These are phyloP conservation scores for Kwoniella europaea DNA, from an alignment of 768 basidiomycete species.

Conservation along the genomic window DNA sequence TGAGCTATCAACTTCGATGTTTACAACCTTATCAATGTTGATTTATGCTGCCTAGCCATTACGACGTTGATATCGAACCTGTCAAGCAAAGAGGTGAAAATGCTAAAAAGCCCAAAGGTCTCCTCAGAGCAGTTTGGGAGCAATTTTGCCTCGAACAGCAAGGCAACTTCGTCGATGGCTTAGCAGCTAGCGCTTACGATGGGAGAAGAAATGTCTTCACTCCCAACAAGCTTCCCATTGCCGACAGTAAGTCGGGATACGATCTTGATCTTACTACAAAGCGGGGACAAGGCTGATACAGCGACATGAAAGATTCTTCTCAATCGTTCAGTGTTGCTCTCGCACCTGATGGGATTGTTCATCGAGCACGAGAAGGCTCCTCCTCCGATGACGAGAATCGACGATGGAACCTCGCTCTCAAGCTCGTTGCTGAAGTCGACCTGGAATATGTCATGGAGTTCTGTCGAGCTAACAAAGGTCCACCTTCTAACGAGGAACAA, in stretches of 20 bases:
- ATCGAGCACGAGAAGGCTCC: slow-evolving; percentile 22
- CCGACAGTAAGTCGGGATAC: slow-evolving; percentile 21
- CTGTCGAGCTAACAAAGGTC: slow-evolving; percentile 37
- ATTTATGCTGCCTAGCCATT: slow-evolving; percentile 38
- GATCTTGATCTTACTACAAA: not conserved
- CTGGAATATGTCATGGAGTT: slow-evolving; percentile 49
- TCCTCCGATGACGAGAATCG: slow-evolving; percentile 48
- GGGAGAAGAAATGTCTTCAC: slow-evolving; percentile 55
- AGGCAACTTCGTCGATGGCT: slow-evolving; percentile 29
- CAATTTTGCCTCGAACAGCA: slow-evolving; percentile 43
- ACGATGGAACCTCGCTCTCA: slow-evolving; percentile 51
- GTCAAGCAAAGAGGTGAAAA: slow-evolving; percentile 36
- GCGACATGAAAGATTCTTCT: not conserved
- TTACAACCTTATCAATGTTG: not conserved
- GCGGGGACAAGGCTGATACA: no score
- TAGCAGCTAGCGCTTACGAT: slow-evolving; percentile 39
- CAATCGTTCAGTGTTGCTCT: slow-evolving; percentile 41
- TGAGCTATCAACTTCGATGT: slow-evolving; percentile 7
- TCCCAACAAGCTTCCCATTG: slow-evolving; percentile 28
- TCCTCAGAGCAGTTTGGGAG: slow-evolving; percentile 49
- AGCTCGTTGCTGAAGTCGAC: slow-evolving; percentile 50
- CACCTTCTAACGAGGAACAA: slow-evolving; percentile 37
- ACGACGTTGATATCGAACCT: slow-evolving; percentile 57
- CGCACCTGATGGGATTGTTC: slow-evolving; percentile 40
- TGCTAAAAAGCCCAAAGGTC: slow-evolving; percentile 48